Evolutionary conservation across 768 basidiomycete genomes (phyloP), one percentile per base, ranked within the genome.

Genomic region (Cystofilobasidium bisporidii): DNA sequence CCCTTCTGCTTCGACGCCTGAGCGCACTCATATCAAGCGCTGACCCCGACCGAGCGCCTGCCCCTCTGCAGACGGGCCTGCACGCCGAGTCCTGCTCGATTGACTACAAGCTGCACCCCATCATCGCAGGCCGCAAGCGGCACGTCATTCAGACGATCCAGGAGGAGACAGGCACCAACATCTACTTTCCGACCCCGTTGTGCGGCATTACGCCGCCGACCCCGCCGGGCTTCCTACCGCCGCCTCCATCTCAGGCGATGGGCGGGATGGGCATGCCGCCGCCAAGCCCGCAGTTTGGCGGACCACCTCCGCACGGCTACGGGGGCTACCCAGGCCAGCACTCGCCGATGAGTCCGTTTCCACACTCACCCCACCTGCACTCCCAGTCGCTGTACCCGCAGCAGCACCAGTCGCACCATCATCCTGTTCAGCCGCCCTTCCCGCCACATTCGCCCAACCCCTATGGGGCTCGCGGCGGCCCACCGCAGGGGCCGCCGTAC

Each of bases 121-220:
- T 96, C 75, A 82, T 96, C 70, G 89, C 91, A 24, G 90, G 89
- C 45, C 85, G 90, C 67, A 94, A 94, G 77, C 87, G 93, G 57
- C 81, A 82, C 68, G 82, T 87, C 38, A 80, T 99, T 41, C 94
- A 98, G 77, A 82, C 87, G 11, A 94, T 99, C 60, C 91, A 94
- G 75, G 91, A 97, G 78, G 92, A 97, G 77, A 97, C 94, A 0
- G 93, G 87, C 0, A 97, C 94, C 63, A 98, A 97, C 74, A 90
- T 98, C 70, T 98, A 97, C 77, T 84, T 88, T 71, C 93, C 94
- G 32, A 89, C 90, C 0, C 87, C 91, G 43, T 79, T 97, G 48
- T 89, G 91, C 73, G 91, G 88, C 47, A 83, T 93, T 28, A 81
- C 83, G 85, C 15, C 74, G 72, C 61, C 71, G 65, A 32, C 71